phyloP scores from a whole-genome alignment of 2,329 filamentous ascomycete species.

The Phyllosticta capitalensis region DNA sequence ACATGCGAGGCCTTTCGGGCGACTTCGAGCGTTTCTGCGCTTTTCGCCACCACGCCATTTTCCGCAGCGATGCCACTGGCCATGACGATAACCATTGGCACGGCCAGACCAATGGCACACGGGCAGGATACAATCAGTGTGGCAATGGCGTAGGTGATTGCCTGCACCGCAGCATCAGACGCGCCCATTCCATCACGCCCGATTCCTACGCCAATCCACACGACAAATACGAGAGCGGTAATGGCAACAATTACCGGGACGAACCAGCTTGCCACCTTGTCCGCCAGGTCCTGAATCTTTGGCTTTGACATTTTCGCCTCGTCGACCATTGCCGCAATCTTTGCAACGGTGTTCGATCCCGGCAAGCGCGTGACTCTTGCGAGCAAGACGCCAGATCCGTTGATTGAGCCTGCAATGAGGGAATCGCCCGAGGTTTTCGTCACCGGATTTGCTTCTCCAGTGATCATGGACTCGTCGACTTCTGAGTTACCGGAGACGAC shows the following conservation, averaged over 20 bases:
- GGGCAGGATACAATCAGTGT: slow-evolving; percentile 72
- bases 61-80: slow-evolving; percentile 58
- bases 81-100: slow-evolving; percentile 71
- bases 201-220: slow-evolving; percentile 55
- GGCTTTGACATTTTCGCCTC: slow-evolving; percentile 60
- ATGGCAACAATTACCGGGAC: slow-evolving; percentile 55
- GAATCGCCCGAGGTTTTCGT: slow-evolving; percentile 44
- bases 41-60: slow-evolving; percentile 60
- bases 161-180: slow-evolving; percentile 41
- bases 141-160: slow-evolving; percentile 63
- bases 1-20: slow-evolving; percentile 55
- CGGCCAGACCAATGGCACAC: slow-evolving; percentile 64
- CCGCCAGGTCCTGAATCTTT: slow-evolving; percentile 57
- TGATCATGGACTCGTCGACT: slow-evolving; percentile 69
- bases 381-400: slow-evolving; percentile 42
- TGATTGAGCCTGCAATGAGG: slow-evolving; percentile 56
- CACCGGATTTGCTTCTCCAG: slow-evolving; percentile 57
- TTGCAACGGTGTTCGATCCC: slow-evolving; percentile 60
- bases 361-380: slow-evolving; percentile 52
- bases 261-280: slow-evolving; percentile 58
- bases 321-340: slow-evolving; percentile 62
- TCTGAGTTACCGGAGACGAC: slow-evolving; percentile 55
- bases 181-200: slow-evolving; percentile 20
- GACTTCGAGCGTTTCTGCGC: slow-evolving; percentile 53
- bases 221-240: slow-evolving; percentile 49